Evolutionary conservation across 2,329 filamentous ascomycete species (phyloP), one percentile per base, ranked within the genome.

Genomic region (Phialophora chinensis): DNA sequence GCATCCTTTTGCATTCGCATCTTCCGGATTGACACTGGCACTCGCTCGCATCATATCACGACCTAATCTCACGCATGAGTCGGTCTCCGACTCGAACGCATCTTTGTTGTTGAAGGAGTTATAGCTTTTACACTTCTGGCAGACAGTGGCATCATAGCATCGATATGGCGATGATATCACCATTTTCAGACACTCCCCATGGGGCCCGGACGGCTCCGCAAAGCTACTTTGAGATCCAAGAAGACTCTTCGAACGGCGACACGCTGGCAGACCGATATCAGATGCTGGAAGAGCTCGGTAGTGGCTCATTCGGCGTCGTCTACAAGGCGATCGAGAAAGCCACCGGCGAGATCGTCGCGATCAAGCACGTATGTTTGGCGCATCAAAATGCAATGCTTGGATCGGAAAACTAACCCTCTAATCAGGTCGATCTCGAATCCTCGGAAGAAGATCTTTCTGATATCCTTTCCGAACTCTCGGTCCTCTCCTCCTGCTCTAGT

Each of bases 401-500:
- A 49, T 27, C 23, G 33, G 47, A 60, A 17, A 27, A 49, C 60
- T 44, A 7, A 44, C 17, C 38, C 5, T n/a, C 27, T 62, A 20
- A 42, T 42, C 77, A 98, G 93, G 98, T 99, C 78, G 95, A 99
- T 79, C 91, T 99, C 76, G 95, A 99, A 81, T 96, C 94, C 66
- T 98, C 93, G 83, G 94, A 96, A 79, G 95, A 99, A 81, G 95
- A 99, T 77, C 97, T 99, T 66, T 91, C 93, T 78, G 95, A 99
- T 77, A 98, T 99, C 66, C 94, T 99, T 75, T 93, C 96, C 76
- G 95, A 99, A 77, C 98, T 99, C 72, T 91, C 92, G 2, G 91
- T 99, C 38, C 85, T 99, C 68, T 95, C 93, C 79, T 97, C 95
- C 61, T 99, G 95, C 82, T 97, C 93, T 77, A 70, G 65, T n/a